These are phyloP conservation scores for Agastache rugosa DNA, from an alignment of 257 asterid genomes.

Conservation along the genomic window DNA sequence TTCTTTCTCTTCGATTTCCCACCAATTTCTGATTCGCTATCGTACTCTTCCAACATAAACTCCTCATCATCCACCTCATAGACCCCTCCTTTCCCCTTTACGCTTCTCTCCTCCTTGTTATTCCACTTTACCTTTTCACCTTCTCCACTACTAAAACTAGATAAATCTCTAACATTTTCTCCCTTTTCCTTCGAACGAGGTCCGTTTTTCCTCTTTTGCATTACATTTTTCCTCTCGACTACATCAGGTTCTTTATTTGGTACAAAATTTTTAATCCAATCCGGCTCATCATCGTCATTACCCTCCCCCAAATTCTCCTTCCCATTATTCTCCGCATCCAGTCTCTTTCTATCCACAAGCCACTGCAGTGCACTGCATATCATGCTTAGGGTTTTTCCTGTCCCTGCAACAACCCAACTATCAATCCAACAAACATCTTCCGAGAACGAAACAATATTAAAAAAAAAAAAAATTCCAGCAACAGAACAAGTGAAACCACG, in stretches of 20 bases:
- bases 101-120: constrained; percentile 40
- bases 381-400: constrained; percentile 96
- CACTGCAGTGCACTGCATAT: constrained; percentile 98
- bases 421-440: constrained; percentile 11
- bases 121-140: constrained; percentile 38
- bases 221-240: constrained; percentile 37
- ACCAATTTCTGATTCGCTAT: constrained; percentile 69
- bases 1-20: constrained; percentile 64
- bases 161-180: constrained; percentile 50
- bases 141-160: constrained; percentile 38
- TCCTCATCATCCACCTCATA: constrained; percentile 66
- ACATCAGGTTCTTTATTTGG: constrained; percentile 52
- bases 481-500: background rate
- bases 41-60: constrained; percentile 84
- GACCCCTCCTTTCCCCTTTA: constrained; percentile 40
- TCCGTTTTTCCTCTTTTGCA: constrained; percentile 39
- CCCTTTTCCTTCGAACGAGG: constrained; percentile 39
- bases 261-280: constrained; percentile 80
- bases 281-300: constrained; percentile 83
- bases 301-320: constrained; percentile 47
- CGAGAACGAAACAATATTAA: background rate
- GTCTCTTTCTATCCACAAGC: constrained; percentile 74
- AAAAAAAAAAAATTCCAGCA: background rate
- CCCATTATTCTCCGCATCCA: constrained; percentile 31
- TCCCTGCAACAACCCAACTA: constrained; percentile 58